Conservation (phyloP, 345 rosid species). For the Passiflora organensis region DNA sequence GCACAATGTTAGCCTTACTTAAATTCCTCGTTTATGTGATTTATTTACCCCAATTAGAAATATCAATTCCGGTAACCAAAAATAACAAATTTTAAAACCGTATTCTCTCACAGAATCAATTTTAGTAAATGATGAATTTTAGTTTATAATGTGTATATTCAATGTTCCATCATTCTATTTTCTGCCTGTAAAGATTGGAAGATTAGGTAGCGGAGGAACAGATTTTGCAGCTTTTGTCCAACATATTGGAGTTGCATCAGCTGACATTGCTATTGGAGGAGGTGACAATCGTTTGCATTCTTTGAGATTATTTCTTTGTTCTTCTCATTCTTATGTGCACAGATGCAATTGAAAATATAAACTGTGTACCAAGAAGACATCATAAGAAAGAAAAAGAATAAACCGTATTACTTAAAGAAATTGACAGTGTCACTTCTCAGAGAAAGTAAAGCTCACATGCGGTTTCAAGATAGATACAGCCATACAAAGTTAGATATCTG, state of each 20-base stretch:
- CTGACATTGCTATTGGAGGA: conserved; percentile 48
- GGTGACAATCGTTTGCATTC: conserved; percentile 35
- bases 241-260: conserved; percentile 66
- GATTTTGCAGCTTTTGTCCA: conserved; percentile 80
- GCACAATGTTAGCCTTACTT: conserved; percentile 9
- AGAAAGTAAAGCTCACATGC: too few species aligned
- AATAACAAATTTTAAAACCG: neutral
- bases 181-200: conserved; percentile 39
- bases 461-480: too few species aligned
- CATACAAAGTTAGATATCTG: too few species aligned
- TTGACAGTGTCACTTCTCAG: too few species aligned
- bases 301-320: neutral
- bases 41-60: conserved; percentile 1
- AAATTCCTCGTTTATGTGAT: conserved; percentile 3
- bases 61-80: neutral
- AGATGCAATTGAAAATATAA: neutral
- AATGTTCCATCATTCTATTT: neutral
- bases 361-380: neutral
- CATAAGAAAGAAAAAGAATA: neutral
- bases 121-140: neutral
- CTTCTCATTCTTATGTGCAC: neutral
- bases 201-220: conserved; percentile 67
- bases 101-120: neutral
- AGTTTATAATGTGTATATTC: neutral
- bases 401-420: too few species aligned